phyloP scores from a whole-genome alignment of 805 yeast genomes.

The Kurtzmaniella fragi region DNA sequence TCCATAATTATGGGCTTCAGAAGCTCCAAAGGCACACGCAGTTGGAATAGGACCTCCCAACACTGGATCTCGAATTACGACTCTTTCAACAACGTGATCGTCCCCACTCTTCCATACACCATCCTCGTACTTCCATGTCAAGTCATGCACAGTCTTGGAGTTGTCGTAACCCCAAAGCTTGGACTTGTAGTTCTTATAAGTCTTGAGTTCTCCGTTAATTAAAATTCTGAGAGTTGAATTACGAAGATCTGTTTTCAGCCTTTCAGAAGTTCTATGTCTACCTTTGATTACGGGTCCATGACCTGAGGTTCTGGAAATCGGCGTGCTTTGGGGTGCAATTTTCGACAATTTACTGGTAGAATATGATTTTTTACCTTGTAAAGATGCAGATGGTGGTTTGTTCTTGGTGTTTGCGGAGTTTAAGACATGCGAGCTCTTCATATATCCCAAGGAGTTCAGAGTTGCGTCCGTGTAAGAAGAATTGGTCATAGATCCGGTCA shows the following conservation, averaged over 20 bases:
- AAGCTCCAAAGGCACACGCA: slow-evolving; percentile 22
- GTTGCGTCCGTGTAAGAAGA: slow-evolving; percentile 7
- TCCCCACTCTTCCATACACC: slow-evolving; percentile 79
- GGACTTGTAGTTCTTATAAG: slow-evolving; percentile 58
- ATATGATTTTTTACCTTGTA: slow-evolving; percentile 32
- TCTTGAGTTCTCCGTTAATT: slow-evolving; percentile 52
- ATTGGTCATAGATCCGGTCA: slow-evolving; percentile 13
- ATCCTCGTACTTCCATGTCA: slow-evolving; percentile 55
- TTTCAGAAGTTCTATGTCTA: slow-evolving; percentile 50
- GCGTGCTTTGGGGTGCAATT: slow-evolving; percentile 15
- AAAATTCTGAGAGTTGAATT: slow-evolving; percentile 62
- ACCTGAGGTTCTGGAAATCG: slow-evolving; percentile 27
- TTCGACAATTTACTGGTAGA: slow-evolving; percentile 28
- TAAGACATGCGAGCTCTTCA: slow-evolving; percentile 30
- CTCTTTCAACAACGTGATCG: slow-evolving; percentile 71
- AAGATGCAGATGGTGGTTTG: slow-evolving; percentile 23
- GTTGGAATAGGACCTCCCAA: slow-evolving; percentile 5
- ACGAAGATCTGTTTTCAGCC: slow-evolving; percentile 38
- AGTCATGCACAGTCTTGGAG: slow-evolving; percentile 52
- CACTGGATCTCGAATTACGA: slow-evolving; percentile 10
- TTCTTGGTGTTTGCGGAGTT: slow-evolving; percentile 31
- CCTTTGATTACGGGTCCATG: slow-evolving; percentile 48
- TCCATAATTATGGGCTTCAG: slow-evolving; percentile 23
- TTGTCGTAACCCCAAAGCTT: slow-evolving; percentile 92
- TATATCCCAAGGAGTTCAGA: slow-evolving; percentile 20